Base-by-base conservation (phyloP, 2,329 filamentous ascomycete species). In the Colletotrichum australisinense region DNA sequence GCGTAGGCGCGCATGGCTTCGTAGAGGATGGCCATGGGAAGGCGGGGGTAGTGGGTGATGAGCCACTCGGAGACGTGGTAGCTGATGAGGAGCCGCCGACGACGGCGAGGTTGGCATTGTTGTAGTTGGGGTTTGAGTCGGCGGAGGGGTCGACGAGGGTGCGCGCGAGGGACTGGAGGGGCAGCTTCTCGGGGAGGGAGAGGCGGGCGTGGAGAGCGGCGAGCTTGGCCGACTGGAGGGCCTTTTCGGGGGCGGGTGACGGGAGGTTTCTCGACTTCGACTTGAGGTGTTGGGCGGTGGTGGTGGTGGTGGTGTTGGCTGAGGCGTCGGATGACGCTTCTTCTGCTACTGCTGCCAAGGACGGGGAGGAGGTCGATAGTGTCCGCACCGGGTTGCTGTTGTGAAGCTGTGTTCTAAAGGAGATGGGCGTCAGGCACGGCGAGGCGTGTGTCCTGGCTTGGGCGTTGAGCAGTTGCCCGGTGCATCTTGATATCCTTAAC, bases 51-150 rank as follows among this genome's bases (percentile, higher is more conserved):
- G 79, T 92, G 93, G 86, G 93, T 95, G 77, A 98, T 86, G 76
- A 99, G 90, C 84, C 93, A 93, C 88, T 99, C 97, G 79, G 94
- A 90, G 74, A 94, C 93, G 83, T 98, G 95, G 86, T 97, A 97
- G 82, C 93, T 92, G 78, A 98, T 90, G 76, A 99, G 88, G 95
- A 92, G 78, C 91, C 89, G 75, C 97, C 97, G 30, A 98, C 88
- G 76, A 93, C 91, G 66, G 95, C 90, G 70, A 99, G 90, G 76
- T 94, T 93, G 78, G 90, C 87, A 83, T 99, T 99, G 88, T 98
- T 99, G 88, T 97, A 97, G 78, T 89, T 89, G 63, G 91, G 86
- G 82, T 95, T 91, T 14, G 89, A 82, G 82, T 98, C 96, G 74
- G 96, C 96, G 24, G 95, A 95, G 38, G 92, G 86, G 82, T 98